phyloP scores from a whole-genome alignment of 768 basidiomycete genomes.

The Tulasnella sp. region DNA sequence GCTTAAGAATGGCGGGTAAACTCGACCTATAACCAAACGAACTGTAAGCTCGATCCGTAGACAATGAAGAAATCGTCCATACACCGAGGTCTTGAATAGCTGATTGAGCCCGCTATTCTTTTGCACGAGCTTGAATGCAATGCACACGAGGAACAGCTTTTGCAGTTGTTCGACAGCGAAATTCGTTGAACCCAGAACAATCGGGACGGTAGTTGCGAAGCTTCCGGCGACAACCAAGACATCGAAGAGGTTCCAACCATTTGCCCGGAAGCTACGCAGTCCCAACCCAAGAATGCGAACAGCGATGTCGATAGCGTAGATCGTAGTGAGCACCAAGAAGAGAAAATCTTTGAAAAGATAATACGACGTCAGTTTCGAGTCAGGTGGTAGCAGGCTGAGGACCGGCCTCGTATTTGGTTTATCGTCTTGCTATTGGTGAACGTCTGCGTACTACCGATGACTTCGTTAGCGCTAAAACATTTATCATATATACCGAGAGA shows the following conservation, averaged over 20 bases:
- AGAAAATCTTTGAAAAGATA: slow-evolving; percentile 44
- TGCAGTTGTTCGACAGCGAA: slow-evolving; percentile 57
- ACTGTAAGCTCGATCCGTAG: not conserved
- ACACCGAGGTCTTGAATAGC: slow-evolving; percentile 94
- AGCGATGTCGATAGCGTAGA: slow-evolving; percentile 66
- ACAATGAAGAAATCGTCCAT: slow-evolving; percentile 26
- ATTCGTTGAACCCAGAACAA: slow-evolving; percentile 40
- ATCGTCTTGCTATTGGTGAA: slow-evolving; percentile 41
- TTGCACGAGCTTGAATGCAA: slow-evolving; percentile 90
- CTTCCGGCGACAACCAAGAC: slow-evolving; percentile 68
- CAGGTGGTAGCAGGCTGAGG: not conserved
- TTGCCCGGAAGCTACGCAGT: slow-evolving; percentile 68
- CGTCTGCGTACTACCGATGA: slow-evolving; percentile 63
- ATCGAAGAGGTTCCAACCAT: slow-evolving; percentile 94
- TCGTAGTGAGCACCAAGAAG: slow-evolving; percentile 57
- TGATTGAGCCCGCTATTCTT: slow-evolving; percentile 80
- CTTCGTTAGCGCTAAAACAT: not conserved
- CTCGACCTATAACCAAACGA: slow-evolving; percentile 47
- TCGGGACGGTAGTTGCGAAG: slow-evolving; percentile 68
- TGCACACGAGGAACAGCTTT: slow-evolving; percentile 85
- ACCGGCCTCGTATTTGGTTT: slow-evolving; percentile 51
- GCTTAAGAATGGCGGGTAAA: slow-evolving; percentile 71
- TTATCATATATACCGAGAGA: slow-evolving; percentile 7
- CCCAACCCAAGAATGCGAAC: slow-evolving; percentile 80
- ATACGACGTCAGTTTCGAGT: not conserved